Base-by-base conservation (phyloP, 2,329 filamentous ascomycete species). In the Rhinocladiella mackenziei region DNA sequence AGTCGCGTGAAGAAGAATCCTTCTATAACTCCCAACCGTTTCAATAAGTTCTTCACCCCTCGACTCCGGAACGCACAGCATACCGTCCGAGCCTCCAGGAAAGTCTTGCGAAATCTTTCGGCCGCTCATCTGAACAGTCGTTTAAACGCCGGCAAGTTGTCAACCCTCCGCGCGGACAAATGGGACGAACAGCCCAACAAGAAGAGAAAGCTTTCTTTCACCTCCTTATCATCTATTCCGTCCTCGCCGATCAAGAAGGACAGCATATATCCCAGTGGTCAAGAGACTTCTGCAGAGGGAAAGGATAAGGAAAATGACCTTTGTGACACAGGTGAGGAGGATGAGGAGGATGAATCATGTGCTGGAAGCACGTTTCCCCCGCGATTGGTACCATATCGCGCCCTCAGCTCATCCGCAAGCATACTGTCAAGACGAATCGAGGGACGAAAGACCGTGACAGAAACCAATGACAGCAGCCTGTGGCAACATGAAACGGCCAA, bases 401-500 rank as follows among this genome's bases (percentile, higher is more conserved):
- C 34, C 8, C 39, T 44, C 9, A 49, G 43, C 35, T 47, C 45
- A 4, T 49, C 53, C 1, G 43, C 50, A 4, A 39, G 37, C 5
- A 22, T 50, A 11, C 29, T 57, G 8, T 48, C 53, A 4, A 47
- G 33, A 30, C 44, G 48, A 25, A 28, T 56, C 3, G 49, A 41
- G 13, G 47, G 43, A 8, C 48, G 44, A 31, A 51, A 25, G 14
- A 43, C 15, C n/a, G 29, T 48, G 14, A 23, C 14, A 20, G 39
- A 50, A 8, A 44, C 43, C 9, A 45, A 49, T 9, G 45, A 48
- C 14, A 53, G 49, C 42, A 45, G 23, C 13, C 20, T 56, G 43
- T 81, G 77, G 77, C 73, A 75, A 60, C 69, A 76, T 54, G 71
- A 81, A 58, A 78, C 78, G 3, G 70, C 74, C 18, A 64, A 73